A percentile compares a stretch with the other conserved stretches of the same genome.
Evolutionary conservation across 305 asterid genomes (phyloP).

Genomic region (Rubia peregrina): DNA sequence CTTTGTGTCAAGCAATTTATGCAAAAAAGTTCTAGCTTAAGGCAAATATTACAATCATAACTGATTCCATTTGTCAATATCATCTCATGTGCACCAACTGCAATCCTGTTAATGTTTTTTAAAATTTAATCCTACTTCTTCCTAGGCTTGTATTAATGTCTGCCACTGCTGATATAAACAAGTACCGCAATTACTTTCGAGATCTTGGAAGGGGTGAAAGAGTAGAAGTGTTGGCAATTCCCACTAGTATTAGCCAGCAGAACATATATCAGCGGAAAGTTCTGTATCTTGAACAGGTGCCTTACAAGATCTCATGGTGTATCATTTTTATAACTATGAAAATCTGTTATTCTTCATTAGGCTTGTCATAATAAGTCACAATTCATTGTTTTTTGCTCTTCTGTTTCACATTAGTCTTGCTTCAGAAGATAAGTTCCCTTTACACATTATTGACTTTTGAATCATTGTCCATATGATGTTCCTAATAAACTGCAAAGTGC

Average conservation of each 20-base stretch:
- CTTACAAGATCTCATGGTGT: background rate
- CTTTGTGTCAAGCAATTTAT: conserved; percentile 87
- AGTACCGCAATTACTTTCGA: conserved; percentile 81
- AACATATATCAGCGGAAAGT: conserved; percentile 60
- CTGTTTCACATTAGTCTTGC: background rate
- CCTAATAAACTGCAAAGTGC: background rate
- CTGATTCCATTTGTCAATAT: conserved; percentile 3
- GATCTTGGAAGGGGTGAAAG: conserved; percentile 94
- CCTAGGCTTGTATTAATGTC: conserved; percentile 97
- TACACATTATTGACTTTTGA: background rate
- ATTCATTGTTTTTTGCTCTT: background rate
- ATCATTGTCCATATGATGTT: conserved; percentile 1
- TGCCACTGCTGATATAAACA: conserved; percentile 88
- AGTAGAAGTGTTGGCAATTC: conserved; percentile 78
- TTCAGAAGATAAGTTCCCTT: background rate
- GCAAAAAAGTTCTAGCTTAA: conserved; percentile 54
- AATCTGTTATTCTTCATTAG: background rate
- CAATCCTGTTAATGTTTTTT: conserved; percentile 15
- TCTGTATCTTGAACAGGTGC: conserved; percentile 82
- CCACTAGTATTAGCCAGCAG: conserved; percentile 55
- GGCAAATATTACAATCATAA: conserved; percentile 37
- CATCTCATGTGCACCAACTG: background rate
- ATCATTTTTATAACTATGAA: background rate
- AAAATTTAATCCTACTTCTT: conserved; percentile 31
- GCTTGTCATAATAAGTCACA: background rate